Percentiles rank a stretch among this genome's conserved stretches.
Evolutionary conservation across 1,139 yeast genomes (phyloP).

Genomic region (Wickerhamomyces sp.): DNA sequence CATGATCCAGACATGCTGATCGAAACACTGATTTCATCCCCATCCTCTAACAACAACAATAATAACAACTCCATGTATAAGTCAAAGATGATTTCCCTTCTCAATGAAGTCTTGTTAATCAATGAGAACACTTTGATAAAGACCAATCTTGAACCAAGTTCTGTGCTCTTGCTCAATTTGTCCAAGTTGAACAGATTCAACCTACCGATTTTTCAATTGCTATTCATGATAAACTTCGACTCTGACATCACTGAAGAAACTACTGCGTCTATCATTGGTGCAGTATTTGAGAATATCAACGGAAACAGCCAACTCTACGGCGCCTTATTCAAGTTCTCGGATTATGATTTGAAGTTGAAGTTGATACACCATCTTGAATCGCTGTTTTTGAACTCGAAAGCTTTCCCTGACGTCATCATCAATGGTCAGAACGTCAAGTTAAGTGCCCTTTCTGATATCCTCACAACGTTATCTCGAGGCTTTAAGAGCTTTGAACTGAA

Average conservation of each 20-base stretch:
- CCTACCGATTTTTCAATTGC: slow-evolving; percentile 46
- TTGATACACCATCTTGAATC: slow-evolving; percentile 36
- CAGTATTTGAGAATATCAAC: slow-evolving; percentile 4
- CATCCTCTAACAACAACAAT: not conserved
- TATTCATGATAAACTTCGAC: slow-evolving; percentile 27
- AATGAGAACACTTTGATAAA: not conserved
- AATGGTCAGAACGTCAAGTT: slow-evolving; percentile 15
- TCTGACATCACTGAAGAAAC: slow-evolving; percentile 6
- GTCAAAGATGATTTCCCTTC: not conserved
- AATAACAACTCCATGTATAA: no score
- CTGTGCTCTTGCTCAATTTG: slow-evolving; percentile 7
- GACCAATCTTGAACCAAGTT: slow-evolving; percentile 1
- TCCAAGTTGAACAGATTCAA: slow-evolving; percentile 42
- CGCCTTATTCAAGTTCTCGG: slow-evolving; percentile 33
- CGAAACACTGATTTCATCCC: slow-evolving; percentile 2
- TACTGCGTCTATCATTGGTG: slow-evolving; percentile 6
- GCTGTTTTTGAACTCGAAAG: slow-evolving; percentile 38
- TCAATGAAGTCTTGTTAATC: not conserved
- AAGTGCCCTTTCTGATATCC: slow-evolving; percentile 12
- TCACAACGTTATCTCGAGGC: slow-evolving; percentile 17
- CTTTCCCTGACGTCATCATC: slow-evolving; percentile 35
- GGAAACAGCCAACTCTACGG: slow-evolving; percentile 24
- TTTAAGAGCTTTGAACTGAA: slow-evolving; percentile 11
- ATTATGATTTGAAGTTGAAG: slow-evolving; percentile 27
- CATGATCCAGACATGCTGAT: slow-evolving; percentile 12